Evolutionary conservation across 1,284 basidiomycete species (phyloP), one percentile per base, ranked within the genome.

Genomic region (Sanguinoderma infundibulare): DNA sequence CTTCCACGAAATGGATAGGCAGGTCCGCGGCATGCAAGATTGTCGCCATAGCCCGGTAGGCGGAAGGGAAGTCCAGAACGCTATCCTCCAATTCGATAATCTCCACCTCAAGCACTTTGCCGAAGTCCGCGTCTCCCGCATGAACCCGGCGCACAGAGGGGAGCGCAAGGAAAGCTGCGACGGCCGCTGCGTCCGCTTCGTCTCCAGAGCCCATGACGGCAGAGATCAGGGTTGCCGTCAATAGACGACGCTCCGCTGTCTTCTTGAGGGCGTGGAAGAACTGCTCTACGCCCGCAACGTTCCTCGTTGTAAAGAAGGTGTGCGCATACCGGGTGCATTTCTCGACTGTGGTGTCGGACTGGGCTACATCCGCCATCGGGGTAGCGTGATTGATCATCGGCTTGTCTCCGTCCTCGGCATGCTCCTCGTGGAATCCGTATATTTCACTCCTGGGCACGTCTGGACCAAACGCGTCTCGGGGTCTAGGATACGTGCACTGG

Each of bases 401-500:
- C n/a, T 3, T 32, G 14, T 6, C 26, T 3, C 46, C 28, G 28
- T 32, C 46, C 17, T 49, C 46, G 14, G 28, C 28, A 9, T 9
- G 24, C 4, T 59, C 39, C 20, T 65, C 64, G 20, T 52, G 47
- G 15, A 73, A 59, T 40, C 68, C 69, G 47, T 73, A 74, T 7
- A 67, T 65, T 49, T 71, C 69, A 42, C 66, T 67, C 30, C 72
- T 57, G 20, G 61, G 67, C 15, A 57, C 44, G 24, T 65, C 57
- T 2, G 72, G 70, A n/a, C 60, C 59, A 56, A 74, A 74, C 5
- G 62, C 67, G 52, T 72, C 70, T 5, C 61, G 60, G 9, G 73
- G 72, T 22, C 57, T 55, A 12, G 67, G 69, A 50, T 68, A 67
- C 15, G 64, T 42, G 22, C 67, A 68, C 22, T 69, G 60, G 53